phyloP scores from a whole-genome alignment of 75 land plant genomes.

The Isoetes taiwanensis region DNA sequence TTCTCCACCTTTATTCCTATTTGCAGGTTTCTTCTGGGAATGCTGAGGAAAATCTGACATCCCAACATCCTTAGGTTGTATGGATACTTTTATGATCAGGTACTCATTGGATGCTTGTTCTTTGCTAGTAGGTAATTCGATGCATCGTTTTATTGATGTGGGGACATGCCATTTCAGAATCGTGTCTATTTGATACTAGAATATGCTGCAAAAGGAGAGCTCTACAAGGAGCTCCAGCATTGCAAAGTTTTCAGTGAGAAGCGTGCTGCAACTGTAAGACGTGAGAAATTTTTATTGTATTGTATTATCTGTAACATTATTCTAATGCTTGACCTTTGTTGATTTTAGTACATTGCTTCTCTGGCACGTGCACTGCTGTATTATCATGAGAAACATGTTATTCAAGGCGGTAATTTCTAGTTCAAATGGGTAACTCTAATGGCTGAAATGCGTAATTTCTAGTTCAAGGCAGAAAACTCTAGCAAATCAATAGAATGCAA shows the following conservation, averaged over 20 bases:
- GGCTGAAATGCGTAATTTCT: too few species aligned
- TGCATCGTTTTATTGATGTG: too few species aligned
- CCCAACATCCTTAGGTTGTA: conserved; percentile 66
- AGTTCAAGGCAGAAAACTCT: too few species aligned
- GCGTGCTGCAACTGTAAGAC: conserved; percentile 42
- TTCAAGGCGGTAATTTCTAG: too few species aligned
- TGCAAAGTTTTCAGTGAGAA: conserved; percentile 31
- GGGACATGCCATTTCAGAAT: conserved; percentile 10
- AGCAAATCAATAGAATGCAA: too few species aligned
- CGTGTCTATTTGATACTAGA: conserved; percentile 59
- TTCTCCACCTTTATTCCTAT: too few species aligned
- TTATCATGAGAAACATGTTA: conserved; percentile 79
- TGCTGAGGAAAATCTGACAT: conserved; percentile 76
- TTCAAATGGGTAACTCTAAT: too few species aligned
- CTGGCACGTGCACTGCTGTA: conserved; percentile 75
- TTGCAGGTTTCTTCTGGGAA: too few species aligned
- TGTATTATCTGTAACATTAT: too few species aligned
- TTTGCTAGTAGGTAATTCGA: too few species aligned
- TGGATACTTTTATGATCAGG: conserved; percentile 94
- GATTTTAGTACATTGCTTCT: conserved; percentile 65
- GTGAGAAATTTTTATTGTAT: not conserved
- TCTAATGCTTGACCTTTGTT: not conserved
- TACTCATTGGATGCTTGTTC: too few species aligned
- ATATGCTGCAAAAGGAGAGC: conserved; percentile 57
- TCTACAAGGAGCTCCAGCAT: conserved; percentile 43